phyloP scores from a whole-genome alignment of 345 rosid species.

The Orychophragmus violaceus region DNA sequence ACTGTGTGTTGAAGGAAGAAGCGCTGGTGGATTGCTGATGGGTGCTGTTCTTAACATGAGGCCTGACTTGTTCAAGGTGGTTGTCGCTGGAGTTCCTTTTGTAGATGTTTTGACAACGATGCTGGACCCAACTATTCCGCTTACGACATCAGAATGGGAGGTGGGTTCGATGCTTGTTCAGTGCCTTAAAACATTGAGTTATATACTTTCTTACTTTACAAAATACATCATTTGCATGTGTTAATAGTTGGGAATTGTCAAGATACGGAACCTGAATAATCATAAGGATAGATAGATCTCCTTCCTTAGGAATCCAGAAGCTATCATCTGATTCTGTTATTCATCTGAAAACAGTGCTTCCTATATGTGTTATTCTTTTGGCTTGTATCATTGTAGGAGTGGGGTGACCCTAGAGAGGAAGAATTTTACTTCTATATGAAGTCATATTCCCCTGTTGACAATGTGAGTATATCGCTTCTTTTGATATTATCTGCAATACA shows the following conservation, averaged over 20 bases:
- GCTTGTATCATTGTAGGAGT: slow-evolving; percentile 54
- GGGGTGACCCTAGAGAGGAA: slow-evolving; percentile 96
- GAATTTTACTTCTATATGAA: slow-evolving; percentile 85
- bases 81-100: slow-evolving; percentile 89
- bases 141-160: slow-evolving; percentile 99
- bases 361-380: not conserved
- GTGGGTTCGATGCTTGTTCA: slow-evolving; percentile 26
- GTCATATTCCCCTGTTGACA: slow-evolving; percentile 93
- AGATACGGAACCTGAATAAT: not conserved
- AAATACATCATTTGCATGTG: not conserved
- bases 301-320: not conserved
- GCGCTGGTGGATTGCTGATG: slow-evolving; percentile 91
- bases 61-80: slow-evolving; percentile 90
- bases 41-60: slow-evolving; percentile 98
- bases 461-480: slow-evolving; percentile 39
- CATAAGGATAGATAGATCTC: not conserved
- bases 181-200: not conserved
- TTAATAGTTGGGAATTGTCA: not conserved
- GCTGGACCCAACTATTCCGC: slow-evolving; percentile 93
- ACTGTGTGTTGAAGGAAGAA: slow-evolving; percentile 81
- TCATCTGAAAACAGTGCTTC: not conserved
- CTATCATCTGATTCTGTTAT: not conserved
- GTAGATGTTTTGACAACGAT: slow-evolving; percentile 92
- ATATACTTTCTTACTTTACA: not conserved
- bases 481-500: slow-evolving; percentile 4